These are phyloP conservation scores for Neurospora crassa DNA, from an alignment of 2,329 filamentous ascomycete species.

Conservation along the genomic window DNA sequence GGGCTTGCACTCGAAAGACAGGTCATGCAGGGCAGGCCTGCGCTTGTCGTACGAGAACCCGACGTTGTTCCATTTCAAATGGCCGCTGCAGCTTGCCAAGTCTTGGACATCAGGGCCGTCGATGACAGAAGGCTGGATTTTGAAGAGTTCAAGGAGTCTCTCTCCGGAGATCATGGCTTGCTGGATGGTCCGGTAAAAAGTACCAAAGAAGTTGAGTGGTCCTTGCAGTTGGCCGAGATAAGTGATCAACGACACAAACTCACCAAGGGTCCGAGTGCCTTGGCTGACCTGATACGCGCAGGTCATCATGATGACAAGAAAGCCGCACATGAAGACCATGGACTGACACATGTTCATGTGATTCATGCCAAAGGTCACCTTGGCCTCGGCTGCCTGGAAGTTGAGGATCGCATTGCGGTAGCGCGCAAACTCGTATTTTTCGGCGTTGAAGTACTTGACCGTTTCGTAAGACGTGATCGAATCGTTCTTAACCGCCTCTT, in stretches of 20 bases:
- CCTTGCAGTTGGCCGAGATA: constrained; percentile 75
- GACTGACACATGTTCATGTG: constrained; percentile 76
- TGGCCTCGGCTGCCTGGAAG: constrained; percentile 66
- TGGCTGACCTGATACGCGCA: constrained; percentile 68
- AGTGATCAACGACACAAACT: constrained; percentile 64
- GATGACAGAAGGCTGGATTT: constrained; percentile 84
- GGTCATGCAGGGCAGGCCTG: constrained; percentile 72
- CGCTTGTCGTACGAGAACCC: constrained; percentile 84
- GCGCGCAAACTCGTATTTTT: constrained; percentile 66
- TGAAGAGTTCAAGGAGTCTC: constrained; percentile 89
- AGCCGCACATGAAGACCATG: constrained; percentile 67
- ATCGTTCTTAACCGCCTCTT: constrained; percentile 97
- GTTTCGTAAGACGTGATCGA: constrained; percentile 98
- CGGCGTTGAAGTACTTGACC: constrained; percentile 84
- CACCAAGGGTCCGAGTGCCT: constrained; percentile 54
- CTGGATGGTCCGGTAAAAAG: constrained; percentile 92
- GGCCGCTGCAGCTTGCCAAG: constrained; percentile 62
- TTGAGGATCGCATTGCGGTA: constrained; percentile 61
- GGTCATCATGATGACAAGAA: constrained; percentile 62
- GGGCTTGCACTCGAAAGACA: constrained; percentile 77
- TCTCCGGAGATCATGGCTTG: constrained; percentile 97
- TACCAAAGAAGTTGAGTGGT: constrained; percentile 81
- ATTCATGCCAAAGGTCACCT: constrained; percentile 67
- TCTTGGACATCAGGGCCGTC: constrained; percentile 59
- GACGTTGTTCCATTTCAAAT: constrained; percentile 80